Conservation (phyloP, 768 basidiomycete species). For the Mycena latifolia region DNA sequence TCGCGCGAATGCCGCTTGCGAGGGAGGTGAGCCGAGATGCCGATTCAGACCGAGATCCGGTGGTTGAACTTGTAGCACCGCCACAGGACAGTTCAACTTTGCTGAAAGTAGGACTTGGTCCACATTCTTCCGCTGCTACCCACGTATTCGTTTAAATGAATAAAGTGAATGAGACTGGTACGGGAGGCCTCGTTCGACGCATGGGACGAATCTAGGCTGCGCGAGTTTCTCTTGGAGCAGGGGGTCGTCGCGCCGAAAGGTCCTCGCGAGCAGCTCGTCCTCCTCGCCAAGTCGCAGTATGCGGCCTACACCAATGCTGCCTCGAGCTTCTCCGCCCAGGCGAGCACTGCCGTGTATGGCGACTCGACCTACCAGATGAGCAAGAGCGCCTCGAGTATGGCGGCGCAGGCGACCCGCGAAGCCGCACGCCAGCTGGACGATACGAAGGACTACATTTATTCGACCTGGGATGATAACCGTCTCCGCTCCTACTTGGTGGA, state of each 20-base stretch:
- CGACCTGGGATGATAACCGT: constrained; percentile 87
- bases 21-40: too few species aligned
- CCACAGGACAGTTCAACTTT: too few species aligned
- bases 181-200: constrained; percentile 80
- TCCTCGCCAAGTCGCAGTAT: constrained; percentile 82
- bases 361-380: constrained; percentile 55
- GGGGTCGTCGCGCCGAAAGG: constrained; percentile 88
- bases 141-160: too few species aligned
- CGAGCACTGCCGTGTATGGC: constrained; percentile 65
- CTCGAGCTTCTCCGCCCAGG: constrained; percentile 63
- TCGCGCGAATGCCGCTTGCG: too few species aligned
- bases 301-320: constrained; percentile 71
- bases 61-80: too few species aligned
- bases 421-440: constrained; percentile 70
- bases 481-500: constrained; percentile 80
- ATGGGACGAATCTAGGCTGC: constrained; percentile 88
- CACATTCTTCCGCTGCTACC: too few species aligned
- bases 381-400: constrained; percentile 54
- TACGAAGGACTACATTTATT: constrained; percentile 89
- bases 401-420: constrained; percentile 66
- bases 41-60: too few species aligned
- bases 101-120: too few species aligned
- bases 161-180: too few species aligned
- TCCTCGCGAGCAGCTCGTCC: constrained; percentile 81
- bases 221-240: constrained; percentile 88